Evolutionary conservation across 306 rosid species (phyloP).

Genomic region (Lupinus albus): DNA sequence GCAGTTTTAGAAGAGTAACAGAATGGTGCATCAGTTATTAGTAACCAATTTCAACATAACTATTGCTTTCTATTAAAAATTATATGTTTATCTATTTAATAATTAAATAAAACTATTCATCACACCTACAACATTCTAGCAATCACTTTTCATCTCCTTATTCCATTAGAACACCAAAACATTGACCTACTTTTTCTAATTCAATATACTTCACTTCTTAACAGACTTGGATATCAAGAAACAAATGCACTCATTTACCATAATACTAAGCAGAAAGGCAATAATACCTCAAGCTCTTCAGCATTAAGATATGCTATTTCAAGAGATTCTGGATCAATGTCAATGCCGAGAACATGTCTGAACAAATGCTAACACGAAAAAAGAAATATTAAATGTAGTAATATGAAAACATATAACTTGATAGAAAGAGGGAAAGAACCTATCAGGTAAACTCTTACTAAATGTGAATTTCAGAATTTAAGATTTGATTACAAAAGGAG

Average conservation of each 20-base stretch:
- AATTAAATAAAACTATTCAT: neutral
- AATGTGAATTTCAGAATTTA: neutral
- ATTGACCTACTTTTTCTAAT: slow-evolving; percentile 8
- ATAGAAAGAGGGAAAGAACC: too few relatives aligned
- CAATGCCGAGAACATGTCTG: slow-evolving; percentile 91
- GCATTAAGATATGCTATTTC: slow-evolving; percentile 80
- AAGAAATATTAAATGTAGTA: slow-evolving; percentile 36
- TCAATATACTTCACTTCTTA: slow-evolving; percentile 8
- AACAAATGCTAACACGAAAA: slow-evolving; percentile 49
- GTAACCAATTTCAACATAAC: slow-evolving; percentile 33
- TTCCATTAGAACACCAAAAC: slow-evolving; percentile 20
- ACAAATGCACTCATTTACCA: slow-evolving; percentile 30
- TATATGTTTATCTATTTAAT: neutral
- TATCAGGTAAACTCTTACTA: too few relatives aligned
- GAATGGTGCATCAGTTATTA: slow-evolving; percentile 36
- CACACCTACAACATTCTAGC: slow-evolving; percentile 21
- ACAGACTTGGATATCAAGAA: slow-evolving; percentile 15
- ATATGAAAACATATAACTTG: neutral
- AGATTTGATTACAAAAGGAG: slow-evolving; percentile 25
- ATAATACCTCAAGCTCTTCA: slow-evolving; percentile 81
- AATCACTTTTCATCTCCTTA: slow-evolving; percentile 13
- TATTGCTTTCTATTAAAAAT: neutral
- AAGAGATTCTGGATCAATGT: slow-evolving; percentile 87
- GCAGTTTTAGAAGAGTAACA: slow-evolving; percentile 52
- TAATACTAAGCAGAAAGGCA: slow-evolving; percentile 25